Evolutionary conservation across 352 stramenopile genomes (phyloP).

Genomic region (Globisporangium okanoganense): DNA sequence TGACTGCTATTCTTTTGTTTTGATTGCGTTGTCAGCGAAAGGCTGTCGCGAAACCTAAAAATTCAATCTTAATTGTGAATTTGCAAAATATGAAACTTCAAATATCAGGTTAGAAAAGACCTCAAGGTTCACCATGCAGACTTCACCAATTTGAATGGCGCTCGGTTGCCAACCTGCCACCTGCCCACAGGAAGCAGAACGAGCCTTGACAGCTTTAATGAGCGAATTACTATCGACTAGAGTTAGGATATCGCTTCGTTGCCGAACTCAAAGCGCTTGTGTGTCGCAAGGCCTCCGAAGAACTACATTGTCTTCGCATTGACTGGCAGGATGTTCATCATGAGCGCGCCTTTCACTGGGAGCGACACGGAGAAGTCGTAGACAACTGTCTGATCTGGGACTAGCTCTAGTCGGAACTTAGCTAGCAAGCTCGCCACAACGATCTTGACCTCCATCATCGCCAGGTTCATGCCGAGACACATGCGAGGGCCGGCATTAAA

Average conservation of each 20-base stretch:
- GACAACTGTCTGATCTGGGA: neutral
- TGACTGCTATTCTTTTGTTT: neutral
- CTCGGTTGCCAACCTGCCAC: too few species aligned
- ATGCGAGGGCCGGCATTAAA: constrained; percentile 41
- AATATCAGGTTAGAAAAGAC: neutral
- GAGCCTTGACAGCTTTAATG: too few species aligned
- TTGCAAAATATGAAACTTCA: neutral
- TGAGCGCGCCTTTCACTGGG: constrained; percentile 11
- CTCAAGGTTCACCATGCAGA: too few species aligned
- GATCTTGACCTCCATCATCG: constrained; percentile 48
- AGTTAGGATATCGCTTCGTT: too few species aligned
- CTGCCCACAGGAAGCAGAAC: too few species aligned
- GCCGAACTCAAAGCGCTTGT: too few species aligned
- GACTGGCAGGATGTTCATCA: neutral
- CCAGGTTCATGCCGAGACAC: constrained; percentile 40
- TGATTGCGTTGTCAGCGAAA: neutral
- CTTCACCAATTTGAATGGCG: too few species aligned
- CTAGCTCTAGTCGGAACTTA: constrained; percentile 25
- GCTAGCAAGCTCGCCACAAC: constrained; percentile 23
- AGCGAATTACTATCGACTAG: too few species aligned
- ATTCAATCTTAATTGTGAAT: neutral
- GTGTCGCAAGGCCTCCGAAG: too few species aligned
- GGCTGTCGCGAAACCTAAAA: neutral
- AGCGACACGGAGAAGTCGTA: constrained; percentile 16
- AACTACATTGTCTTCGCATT: neutral